Evolutionary conservation across 768 basidiomycete species (phyloP).

Genomic region (Harrya chromipes): DNA sequence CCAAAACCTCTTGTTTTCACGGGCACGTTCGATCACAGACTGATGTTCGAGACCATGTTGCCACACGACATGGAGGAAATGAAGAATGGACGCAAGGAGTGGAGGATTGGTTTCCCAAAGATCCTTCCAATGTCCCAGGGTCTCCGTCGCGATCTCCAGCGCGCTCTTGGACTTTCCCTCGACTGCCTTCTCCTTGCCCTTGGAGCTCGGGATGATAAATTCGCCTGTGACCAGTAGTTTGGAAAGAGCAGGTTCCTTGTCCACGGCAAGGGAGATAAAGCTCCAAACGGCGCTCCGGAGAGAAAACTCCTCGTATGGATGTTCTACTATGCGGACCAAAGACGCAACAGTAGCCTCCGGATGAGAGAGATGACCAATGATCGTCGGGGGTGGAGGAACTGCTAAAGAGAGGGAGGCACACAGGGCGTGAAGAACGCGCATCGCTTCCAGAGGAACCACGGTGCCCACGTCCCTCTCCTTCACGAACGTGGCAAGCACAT

Average conservation of each 20-base stretch:
- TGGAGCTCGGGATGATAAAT: constrained; percentile 49
- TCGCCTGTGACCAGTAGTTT: constrained; percentile 75
- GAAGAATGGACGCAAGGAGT: constrained; percentile 67
- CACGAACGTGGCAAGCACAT: constrained; percentile 67
- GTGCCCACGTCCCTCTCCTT: constrained; percentile 61
- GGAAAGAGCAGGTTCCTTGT: constrained; percentile 84
- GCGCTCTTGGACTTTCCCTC: constrained; percentile 49
- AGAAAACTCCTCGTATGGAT: constrained; percentile 74
- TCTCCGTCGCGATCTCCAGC: constrained; percentile 62
- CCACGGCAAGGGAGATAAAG: constrained; percentile 76
- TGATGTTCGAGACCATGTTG: constrained; percentile 76
- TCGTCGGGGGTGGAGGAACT: constrained; percentile 63
- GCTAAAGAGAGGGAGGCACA: constrained; percentile 60
- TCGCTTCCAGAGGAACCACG: constrained; percentile 61
- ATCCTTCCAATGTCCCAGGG: constrained; percentile 66
- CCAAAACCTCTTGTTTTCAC: constrained; percentile 67
- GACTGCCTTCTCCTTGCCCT: constrained; percentile 30
- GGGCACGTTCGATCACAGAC: constrained; percentile 50
- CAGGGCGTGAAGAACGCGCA: constrained; percentile 63
- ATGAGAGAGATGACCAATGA: constrained; percentile 75
- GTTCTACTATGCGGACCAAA: constrained; percentile 68
- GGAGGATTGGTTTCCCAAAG: constrained; percentile 78
- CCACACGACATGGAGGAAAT: constrained; percentile 78
- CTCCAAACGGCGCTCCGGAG: constrained; percentile 80
- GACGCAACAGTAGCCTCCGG: constrained; percentile 68